Conservation (phyloP, 495 filamentous ascomycete species). For the Penicillium odoratum region DNA sequence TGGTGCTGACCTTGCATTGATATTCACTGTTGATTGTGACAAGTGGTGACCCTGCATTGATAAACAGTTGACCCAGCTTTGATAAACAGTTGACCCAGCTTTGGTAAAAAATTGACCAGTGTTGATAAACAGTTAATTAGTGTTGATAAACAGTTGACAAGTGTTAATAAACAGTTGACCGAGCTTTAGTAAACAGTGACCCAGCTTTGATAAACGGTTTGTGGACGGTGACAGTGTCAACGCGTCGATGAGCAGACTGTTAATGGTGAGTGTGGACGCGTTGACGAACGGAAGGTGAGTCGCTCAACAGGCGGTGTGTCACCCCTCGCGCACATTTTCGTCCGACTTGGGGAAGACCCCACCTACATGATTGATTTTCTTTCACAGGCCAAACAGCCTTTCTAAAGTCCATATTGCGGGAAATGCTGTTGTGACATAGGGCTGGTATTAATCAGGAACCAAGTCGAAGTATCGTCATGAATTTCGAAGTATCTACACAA, state of each 20-base stretch:
- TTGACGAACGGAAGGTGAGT: neutral
- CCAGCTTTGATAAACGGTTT: no score
- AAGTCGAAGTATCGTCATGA: neutral
- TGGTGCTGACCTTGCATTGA: neutral
- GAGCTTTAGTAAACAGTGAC: neutral
- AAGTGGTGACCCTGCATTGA: neutral
- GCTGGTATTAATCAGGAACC: neutral
- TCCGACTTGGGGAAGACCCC: slow-evolving; percentile 1
- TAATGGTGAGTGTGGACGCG: neutral
- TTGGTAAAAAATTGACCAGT: no score
- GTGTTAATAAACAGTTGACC: no score
- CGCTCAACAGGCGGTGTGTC: slow-evolving; percentile 1
- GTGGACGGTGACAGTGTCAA: neutral
- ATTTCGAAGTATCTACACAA: neutral
- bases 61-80: neutral
- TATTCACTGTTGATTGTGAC: neutral
- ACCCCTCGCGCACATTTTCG: neutral
- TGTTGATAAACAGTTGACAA: no score
- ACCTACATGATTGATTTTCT: slow-evolving; percentile 1
- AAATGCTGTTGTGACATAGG: neutral
- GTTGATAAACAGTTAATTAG: no score
- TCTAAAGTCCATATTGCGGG: neutral
- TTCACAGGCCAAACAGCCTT: neutral
- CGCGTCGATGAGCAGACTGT: slow-evolving; percentile 3
- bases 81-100: no score